phyloP scores from a whole-genome alignment of 805 yeast genomes.

The Candida pini region DNA sequence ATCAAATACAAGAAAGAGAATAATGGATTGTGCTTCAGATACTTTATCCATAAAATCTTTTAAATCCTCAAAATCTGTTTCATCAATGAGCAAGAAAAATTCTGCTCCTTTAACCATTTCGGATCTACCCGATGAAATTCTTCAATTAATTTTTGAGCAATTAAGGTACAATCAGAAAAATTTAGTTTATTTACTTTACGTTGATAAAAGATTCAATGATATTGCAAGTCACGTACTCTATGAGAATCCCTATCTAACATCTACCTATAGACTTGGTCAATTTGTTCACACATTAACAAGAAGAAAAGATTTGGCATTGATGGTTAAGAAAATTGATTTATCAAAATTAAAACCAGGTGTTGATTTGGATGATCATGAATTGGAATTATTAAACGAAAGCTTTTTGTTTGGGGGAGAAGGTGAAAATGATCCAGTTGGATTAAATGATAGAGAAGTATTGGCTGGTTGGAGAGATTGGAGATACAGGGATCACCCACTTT shows the following conservation, averaged over 20 bases:
- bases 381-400: conserved; percentile 12
- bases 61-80: conserved; percentile 22
- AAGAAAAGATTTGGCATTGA: conserved; percentile 47
- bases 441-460: conserved; percentile 29
- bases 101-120: conserved; percentile 7
- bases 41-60: conserved; percentile 34
- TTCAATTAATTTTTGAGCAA: conserved; percentile 30
- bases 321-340: conserved; percentile 54
- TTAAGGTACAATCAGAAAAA: conserved; percentile 34
- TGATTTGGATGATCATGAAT: conserved; percentile 15
- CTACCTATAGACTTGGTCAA: conserved; percentile 78
- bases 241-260: conserved; percentile 46
- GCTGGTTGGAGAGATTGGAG: conserved; percentile 97
- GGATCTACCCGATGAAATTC: conserved; percentile 40
- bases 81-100: conserved; percentile 7
- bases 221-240: conserved; percentile 54
- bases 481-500: conserved; percentile 64
- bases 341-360: conserved; percentile 43
- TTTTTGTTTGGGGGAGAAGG: conserved; percentile 11
- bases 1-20: conserved; percentile 20
- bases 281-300: conserved; percentile 63
- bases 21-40: conserved; percentile 38
- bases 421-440: not conserved
- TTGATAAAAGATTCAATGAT: conserved; percentile 44
- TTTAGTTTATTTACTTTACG: conserved; percentile 42